Base-by-base conservation (phyloP, 257 asterid genomes). In the Henckelia pumila region DNA sequence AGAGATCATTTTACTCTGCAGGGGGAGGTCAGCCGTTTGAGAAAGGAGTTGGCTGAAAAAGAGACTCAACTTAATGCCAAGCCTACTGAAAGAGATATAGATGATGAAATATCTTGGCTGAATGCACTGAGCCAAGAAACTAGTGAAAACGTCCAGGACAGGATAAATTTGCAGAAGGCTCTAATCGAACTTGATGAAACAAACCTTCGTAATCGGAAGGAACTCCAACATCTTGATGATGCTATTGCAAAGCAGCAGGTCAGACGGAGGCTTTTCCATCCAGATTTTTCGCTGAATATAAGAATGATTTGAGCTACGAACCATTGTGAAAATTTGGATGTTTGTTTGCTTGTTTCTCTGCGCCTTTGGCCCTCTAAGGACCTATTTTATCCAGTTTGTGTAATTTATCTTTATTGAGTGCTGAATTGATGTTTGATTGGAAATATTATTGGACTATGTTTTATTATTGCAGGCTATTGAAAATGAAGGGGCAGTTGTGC, bases 131-230 rank as follows among this genome's bases (percentile, higher is more conserved):
- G 98, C 82, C 91, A 81, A 73, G 98, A 92, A 82, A 89, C 90
- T 40, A 83, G 89, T 83, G 98, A 92, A 84, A 92, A 92, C 79
- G 96, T 92, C 80, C 93, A 86, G 79, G 98, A 92, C 76, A 80
- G 97, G 81, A 89, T 92, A 80, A 92, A 92, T 69, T 81, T 92
- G 70, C 98, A 89, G 76, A 92, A 92, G 91, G 95, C 98, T 64
- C 74, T 89, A 59, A 83, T 86, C 67, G 98, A 92, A 73, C 78
- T 92, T 57, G 98, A 92, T 81, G 98, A 92, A 78, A 92, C 91
- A 61, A 92, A 92, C 78, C 84, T 84, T 75, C 92, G 79, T n/a
- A 92, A 92, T 70, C 86, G 92, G 55, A 84, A 75, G 73, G 97
- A 92, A 81, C 98, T 92, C 75, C 91, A 84, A 67, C 88, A 76